These are phyloP conservation scores for Agastache rugosa DNA, from an alignment of 257 asterid genomes.

Conservation along the genomic window DNA sequence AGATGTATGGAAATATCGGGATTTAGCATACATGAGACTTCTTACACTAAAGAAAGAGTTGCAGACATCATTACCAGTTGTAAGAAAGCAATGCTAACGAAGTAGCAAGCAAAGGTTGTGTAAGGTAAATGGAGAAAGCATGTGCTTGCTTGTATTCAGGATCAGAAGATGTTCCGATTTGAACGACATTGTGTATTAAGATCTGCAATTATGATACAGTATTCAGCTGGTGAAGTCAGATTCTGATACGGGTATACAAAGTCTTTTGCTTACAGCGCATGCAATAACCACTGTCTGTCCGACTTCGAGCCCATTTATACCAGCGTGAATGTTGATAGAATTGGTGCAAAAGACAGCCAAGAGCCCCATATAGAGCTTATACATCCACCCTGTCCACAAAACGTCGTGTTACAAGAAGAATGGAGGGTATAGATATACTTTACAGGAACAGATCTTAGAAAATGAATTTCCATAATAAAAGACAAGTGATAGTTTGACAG, in stretches of 20 bases:
- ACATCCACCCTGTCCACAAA: slow-evolving; percentile 71
- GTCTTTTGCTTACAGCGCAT: slow-evolving; percentile 69
- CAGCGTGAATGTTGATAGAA: slow-evolving; percentile 92
- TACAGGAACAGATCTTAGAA: not conserved
- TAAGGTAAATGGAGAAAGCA: slow-evolving; percentile 89
- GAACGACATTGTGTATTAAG: slow-evolving; percentile 81
- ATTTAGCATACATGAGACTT: slow-evolving; percentile 27
- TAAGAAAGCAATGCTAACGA: slow-evolving; percentile 86
- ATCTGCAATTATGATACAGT: slow-evolving; percentile 55
- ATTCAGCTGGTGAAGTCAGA: slow-evolving; percentile 7
- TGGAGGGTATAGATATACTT: not conserved
- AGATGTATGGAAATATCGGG: slow-evolving; percentile 12
- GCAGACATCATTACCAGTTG: slow-evolving; percentile 67
- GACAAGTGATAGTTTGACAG: not conserved
- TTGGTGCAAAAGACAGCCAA: slow-evolving; percentile 95
- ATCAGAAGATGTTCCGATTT: slow-evolving; percentile 80
- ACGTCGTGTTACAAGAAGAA: slow-evolving; percentile 25
- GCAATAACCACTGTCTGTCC: slow-evolving; percentile 96
- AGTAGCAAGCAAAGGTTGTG: slow-evolving; percentile 90
- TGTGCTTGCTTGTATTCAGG: slow-evolving; percentile 88
- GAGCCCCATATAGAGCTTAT: slow-evolving; percentile 92
- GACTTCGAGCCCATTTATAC: slow-evolving; percentile 96
- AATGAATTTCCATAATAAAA: too few species aligned
- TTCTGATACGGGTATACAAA: not conserved
- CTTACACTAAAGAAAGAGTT: slow-evolving; percentile 24